Conservation (phyloP, 2,329 filamentous ascomycete genomes). For the Exophiala viscosa region DNA sequence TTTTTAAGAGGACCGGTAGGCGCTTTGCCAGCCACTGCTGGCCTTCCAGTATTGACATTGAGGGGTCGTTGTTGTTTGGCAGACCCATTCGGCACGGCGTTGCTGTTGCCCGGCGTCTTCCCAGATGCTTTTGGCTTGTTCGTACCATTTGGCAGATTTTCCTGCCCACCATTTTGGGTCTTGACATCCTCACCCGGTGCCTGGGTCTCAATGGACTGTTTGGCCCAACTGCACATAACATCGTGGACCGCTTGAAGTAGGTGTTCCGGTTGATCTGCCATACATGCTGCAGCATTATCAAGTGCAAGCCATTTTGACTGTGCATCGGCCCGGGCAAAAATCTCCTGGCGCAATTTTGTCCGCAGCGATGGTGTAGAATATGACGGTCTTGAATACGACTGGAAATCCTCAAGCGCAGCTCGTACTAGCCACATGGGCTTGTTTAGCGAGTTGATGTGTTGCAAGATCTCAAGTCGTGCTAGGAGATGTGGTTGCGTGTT, state of each 20-base stretch:
- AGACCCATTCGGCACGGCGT: conserved; percentile 2
- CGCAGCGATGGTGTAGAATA: conserved; percentile 20
- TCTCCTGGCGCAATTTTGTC: conserved; percentile 21
- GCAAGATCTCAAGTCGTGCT: conserved; percentile 26
- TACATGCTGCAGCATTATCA: conserved; percentile 23
- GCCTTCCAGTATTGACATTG: background rate
- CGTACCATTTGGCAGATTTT: background rate
- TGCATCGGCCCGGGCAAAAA: conserved; percentile 18
- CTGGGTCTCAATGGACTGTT: conserved; percentile 9
- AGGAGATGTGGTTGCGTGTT: conserved; percentile 19
- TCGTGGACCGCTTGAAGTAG: conserved; percentile 25
- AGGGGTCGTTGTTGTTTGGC: conserved; percentile 1
- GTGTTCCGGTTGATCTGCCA: conserved; percentile 19
- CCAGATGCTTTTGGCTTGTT: background rate
- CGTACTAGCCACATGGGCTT: conserved; percentile 25
- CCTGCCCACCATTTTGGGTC: background rate
- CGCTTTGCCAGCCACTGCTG: background rate
- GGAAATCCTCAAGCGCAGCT: conserved; percentile 27
- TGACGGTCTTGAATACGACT: conserved; percentile 24
- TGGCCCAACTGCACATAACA: conserved; percentile 20
- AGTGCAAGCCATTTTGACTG: conserved; percentile 22
- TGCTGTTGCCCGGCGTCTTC: background rate
- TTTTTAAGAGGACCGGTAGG: conserved; percentile 5
- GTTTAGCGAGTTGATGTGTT: conserved; percentile 9
- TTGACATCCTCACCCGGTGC: background rate